Percentiles rank a stretch among this genome's conserved stretches.
phyloP scores from a whole-genome alignment of 2,329 filamentous ascomycete genomes.

The Aspergillus persii region DNA sequence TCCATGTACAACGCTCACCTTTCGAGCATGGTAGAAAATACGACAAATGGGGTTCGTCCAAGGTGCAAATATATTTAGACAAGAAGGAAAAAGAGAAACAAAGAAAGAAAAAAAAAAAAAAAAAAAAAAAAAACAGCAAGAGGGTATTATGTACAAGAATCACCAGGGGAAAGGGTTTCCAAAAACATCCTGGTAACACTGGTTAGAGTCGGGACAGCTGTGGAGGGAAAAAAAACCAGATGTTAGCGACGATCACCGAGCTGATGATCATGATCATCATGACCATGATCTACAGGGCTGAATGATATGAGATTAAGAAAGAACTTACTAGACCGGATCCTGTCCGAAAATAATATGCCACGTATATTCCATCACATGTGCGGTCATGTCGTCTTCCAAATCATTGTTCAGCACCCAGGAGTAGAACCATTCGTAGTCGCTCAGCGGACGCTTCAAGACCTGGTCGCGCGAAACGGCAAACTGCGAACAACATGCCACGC shows the following conservation, averaged over 20 bases:
- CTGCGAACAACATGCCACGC: constrained; percentile 63
- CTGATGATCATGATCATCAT: not conserved
- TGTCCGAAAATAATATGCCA: constrained; percentile 52
- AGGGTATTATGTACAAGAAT: constrained; percentile 21
- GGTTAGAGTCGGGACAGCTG: constrained; percentile 56
- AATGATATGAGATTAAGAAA: not conserved
- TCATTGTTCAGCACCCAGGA: constrained; percentile 49
- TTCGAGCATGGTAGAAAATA: not conserved
- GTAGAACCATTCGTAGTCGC: constrained; percentile 47
- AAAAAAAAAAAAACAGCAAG: not conserved
- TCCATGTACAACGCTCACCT: not conserved
- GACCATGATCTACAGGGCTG: constrained; percentile 1
- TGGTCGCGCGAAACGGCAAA: constrained; percentile 59
- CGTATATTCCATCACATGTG: constrained; percentile 53
- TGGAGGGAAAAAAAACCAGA: constrained; percentile 19
- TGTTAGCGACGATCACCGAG: not conserved
- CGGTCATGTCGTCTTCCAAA: constrained; percentile 46
- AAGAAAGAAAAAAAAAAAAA: not conserved
- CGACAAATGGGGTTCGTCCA: not conserved
- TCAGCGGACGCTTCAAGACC: constrained; percentile 40
- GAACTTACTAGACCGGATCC: constrained; percentile 19
- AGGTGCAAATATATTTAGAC: not conserved
- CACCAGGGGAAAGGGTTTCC: constrained; percentile 37
- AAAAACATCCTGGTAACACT: constrained; percentile 64
- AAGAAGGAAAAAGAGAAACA: constrained; percentile 1